Base-by-base conservation (phyloP, 2,329 filamentous ascomycete genomes). In the Penicillium hesseltinei region DNA sequence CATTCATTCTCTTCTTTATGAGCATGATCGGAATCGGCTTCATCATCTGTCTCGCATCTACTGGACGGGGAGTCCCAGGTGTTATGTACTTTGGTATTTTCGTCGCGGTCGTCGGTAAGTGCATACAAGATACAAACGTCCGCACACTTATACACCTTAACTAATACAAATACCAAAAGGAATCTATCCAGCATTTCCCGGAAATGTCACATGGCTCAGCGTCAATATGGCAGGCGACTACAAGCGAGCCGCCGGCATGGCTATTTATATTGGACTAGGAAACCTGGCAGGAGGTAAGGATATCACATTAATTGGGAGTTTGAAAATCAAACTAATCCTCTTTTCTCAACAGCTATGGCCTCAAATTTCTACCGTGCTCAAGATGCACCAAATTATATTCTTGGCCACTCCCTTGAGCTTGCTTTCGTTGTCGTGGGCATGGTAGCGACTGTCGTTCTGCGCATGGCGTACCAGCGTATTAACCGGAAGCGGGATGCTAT, bases 321-420 rank as follows among this genome's bases (percentile, higher is more conserved):
- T 33, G 19, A 49, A 54, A 53, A 11, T 11, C 29, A 36, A 19
- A 57, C 51, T 50, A 45, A 55, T 25, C 1, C 1, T n/a, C 42
- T 23, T 13, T 25, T 19, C 9, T 45, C 59, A 17, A 59, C 57
- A 75, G 87, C 86, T 1, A 88, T 90, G 82, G 85, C 87, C 0
- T 87, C 85, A 5, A 90, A 90, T 66, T 89, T 90, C 65, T 91
- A 90, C 65, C 81, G 87, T 11, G 57, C 70, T 0, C 65, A 73
- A 48, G 81, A 83, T 61, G 71, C 74, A 2, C 81, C 82, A 0
- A 73, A 75, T 21, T 84, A 82, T 57, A 71, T 77, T 5, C 75
- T 82, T 2, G 81, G 81, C 0, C 81, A 84, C 62, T 73, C 77
- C 2, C 69, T 83, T 13, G 81, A 82, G 51, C 76, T 83, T 15